Percentiles rank a stretch among this genome's conserved stretches.
phyloP scores from a whole-genome alignment of 768 basidiomycete genomes.

The Podaxis sp. region DNA sequence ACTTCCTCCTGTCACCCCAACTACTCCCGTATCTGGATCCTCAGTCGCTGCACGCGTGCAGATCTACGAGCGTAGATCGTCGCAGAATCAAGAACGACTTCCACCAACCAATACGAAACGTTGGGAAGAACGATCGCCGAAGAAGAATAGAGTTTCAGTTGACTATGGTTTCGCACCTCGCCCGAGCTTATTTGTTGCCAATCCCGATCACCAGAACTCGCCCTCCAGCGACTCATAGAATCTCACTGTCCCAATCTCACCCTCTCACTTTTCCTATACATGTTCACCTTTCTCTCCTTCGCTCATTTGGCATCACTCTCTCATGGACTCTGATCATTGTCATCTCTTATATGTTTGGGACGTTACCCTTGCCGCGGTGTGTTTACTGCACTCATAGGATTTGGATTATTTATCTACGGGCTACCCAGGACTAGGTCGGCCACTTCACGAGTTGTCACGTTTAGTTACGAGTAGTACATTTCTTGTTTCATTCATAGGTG shows the following conservation, averaged over 20 bases:
- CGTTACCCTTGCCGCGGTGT: background rate
- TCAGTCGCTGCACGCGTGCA: slow-evolving; percentile 53
- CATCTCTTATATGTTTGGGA: background rate
- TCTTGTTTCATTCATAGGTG: background rate
- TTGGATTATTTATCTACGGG: background rate
- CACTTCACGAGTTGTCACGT: slow-evolving; percentile 8
- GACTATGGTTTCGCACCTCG: slow-evolving; percentile 69
- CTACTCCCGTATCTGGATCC: slow-evolving; percentile 23
- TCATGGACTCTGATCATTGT: background rate
- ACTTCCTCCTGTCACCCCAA: slow-evolving; percentile 18
- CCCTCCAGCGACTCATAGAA: slow-evolving; percentile 18
- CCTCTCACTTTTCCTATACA: background rate
- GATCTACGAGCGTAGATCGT: slow-evolving; percentile 58
- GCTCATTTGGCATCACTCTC: background rate
- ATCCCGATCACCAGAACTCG: slow-evolving; percentile 51
- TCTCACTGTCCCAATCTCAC: slow-evolving; percentile 6
- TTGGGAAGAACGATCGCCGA: slow-evolving; percentile 37
- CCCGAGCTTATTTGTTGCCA: slow-evolving; percentile 68
- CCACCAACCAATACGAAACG: slow-evolving; percentile 39
- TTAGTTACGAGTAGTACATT: background rate
- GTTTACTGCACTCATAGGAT: background rate
- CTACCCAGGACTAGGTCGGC: background rate
- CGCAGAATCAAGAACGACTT: slow-evolving; percentile 42
- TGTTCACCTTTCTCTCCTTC: background rate
- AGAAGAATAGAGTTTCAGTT: slow-evolving; percentile 38